These are phyloP conservation scores for Vigna nakashimae DNA, from an alignment of 306 rosid species.

Conservation along the genomic window DNA sequence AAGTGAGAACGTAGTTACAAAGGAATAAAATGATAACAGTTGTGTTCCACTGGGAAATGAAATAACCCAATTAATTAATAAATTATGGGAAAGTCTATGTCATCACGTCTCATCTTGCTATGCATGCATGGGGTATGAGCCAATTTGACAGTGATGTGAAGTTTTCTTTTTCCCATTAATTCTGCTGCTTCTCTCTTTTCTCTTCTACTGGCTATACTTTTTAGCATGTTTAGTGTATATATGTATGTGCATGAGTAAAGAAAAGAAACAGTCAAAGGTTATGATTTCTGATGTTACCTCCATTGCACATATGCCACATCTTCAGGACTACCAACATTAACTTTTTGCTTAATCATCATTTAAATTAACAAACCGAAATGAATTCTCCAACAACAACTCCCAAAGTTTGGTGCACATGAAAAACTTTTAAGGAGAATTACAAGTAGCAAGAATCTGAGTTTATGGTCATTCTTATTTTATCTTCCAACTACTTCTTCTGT, in stretches of 20 bases:
- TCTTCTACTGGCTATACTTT: not conserved
- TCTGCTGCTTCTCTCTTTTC: not conserved
- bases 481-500: too few relatives aligned
- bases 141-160: conserved; percentile 28
- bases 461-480: too few relatives aligned
- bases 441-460: not conserved
- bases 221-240: not conserved
- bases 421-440: not conserved
- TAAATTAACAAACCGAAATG: conserved; percentile 10
- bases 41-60: conserved; percentile 39
- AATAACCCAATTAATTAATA: not conserved
- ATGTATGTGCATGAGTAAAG: not conserved
- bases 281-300: conserved; percentile 33
- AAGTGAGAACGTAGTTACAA: conserved; percentile 14
- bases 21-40: conserved; percentile 27
- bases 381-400: conserved; percentile 18
- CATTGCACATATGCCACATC: conserved; percentile 9
- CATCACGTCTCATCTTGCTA: conserved; percentile 17
- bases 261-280: conserved; percentile 36
- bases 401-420: not conserved
- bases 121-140: conserved; percentile 29
- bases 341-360: conserved; percentile 34
- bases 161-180: not conserved
- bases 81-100: conserved; percentile 12
- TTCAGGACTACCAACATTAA: not conserved